Evolutionary conservation across 2,329 filamentous ascomycete species (phyloP), one percentile per base, ranked within the genome.

Genomic region (Fusarium cyanostomum): DNA sequence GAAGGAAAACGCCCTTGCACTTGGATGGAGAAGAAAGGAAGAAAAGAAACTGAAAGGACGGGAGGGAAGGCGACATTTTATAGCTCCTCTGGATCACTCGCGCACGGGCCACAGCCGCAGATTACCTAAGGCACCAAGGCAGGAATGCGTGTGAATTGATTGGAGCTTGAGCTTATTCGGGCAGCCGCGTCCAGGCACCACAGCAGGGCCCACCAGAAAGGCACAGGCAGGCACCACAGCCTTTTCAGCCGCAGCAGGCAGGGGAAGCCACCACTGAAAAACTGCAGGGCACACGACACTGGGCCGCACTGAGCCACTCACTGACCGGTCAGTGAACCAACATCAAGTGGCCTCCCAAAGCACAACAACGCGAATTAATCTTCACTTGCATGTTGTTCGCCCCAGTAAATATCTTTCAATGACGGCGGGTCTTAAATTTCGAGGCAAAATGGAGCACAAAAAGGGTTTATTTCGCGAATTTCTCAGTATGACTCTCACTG

Each of bases 1-100:
- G 76, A 79, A 79, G 76, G 77, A 79, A 79, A 88, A 88, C 84
- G 88, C 89, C 88, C 87, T 79, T 87, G 86, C 87, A 88, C 85
- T 82, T 71, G 80, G 82, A 85, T 84, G 78, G 75, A 70, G 79
- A 79, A 62, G 75, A 78, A 82, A 81, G 78, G 71, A 74, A 77
- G 30, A 75, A 78, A 78, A 75, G 65, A 73, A 70, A 27, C 18
- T 11, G 56, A 60, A 76, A 78, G 72, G 27, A 3, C 1, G 46
- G 71, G 59, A 62, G 66, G 64, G 53, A 31, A 26, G 64, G 30
- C 44, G 37, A 30, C 27, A 0, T 66, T 80, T 78, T 79, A 78
- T 79, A 79, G 56, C 31, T 52, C 27, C 7, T 16, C 10, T 8
- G 41, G 54, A 62, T 50, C 54, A 59, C n/a, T 21, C 5, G 12